A percentile compares a stretch with the other conserved stretches of the same genome.
Conservation (phyloP, 352 stramenopile species). For the Phytophthora lateralis region DNA sequence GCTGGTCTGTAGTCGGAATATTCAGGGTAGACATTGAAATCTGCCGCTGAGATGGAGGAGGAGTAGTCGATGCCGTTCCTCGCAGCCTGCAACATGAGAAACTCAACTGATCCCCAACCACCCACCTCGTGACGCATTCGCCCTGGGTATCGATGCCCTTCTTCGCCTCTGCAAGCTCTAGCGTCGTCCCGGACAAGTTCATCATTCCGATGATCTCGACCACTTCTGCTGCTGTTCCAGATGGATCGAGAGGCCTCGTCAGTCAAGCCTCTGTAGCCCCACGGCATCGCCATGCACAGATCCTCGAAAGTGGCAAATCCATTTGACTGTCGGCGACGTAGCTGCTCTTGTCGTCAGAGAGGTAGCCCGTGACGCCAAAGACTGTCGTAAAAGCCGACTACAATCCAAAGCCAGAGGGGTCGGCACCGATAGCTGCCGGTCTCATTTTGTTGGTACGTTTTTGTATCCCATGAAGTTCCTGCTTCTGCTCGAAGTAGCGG, state of each 20-base stretch:
- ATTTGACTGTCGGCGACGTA: too few relatives aligned
- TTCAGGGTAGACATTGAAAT: constrained; percentile 33
- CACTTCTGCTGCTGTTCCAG: constrained; percentile 12
- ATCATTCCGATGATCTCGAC: constrained; percentile 22
- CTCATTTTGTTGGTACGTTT: too few relatives aligned
- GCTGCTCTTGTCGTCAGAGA: too few relatives aligned
- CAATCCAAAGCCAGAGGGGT: too few relatives aligned
- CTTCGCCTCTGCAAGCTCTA: constrained; percentile 18
- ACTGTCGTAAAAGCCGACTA: too few relatives aligned
- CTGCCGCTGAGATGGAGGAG: constrained; percentile 34
- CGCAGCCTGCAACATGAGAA: constrained; percentile 36
- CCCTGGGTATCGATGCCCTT: constrained; percentile 17
- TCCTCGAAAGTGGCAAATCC: too few relatives aligned
- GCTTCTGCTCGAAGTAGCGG: too few relatives aligned
- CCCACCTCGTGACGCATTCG: constrained; percentile 29
- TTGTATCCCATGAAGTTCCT: too few relatives aligned
- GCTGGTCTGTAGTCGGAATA: constrained; percentile 29
- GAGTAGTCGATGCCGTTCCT: constrained; percentile 35
- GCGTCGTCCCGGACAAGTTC: constrained; percentile 20
- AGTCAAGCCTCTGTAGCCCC: too few relatives aligned
- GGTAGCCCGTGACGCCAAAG: too few relatives aligned
- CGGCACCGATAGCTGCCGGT: too few relatives aligned
- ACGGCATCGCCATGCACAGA: too few relatives aligned
- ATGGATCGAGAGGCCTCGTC: constrained; percentile 18
- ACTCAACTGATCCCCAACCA: constrained; percentile 17